These are phyloP conservation scores for Tulasnella sp. DNA, from an alignment of 768 basidiomycete species.

Conservation along the genomic window DNA sequence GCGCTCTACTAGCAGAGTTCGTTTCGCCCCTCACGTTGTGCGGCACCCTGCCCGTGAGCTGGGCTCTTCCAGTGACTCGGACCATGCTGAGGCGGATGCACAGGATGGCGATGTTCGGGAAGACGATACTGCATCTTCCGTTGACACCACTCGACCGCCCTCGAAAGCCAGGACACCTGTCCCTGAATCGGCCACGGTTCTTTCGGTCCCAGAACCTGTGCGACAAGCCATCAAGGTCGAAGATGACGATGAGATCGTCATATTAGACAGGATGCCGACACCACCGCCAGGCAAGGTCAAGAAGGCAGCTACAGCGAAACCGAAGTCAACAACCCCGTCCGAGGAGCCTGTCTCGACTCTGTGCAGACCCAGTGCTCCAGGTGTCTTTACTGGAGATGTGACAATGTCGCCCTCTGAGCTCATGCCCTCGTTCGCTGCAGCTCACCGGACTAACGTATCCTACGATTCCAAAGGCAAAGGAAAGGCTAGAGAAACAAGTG, in stretches of 20 bases:
- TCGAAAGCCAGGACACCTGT: neutral
- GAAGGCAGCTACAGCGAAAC: neutral
- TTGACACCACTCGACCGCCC: neutral
- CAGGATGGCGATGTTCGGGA: neutral
- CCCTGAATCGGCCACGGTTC: neutral
- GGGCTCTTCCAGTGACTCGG: too few relatives aligned
- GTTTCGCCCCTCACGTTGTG: constrained; percentile 4
- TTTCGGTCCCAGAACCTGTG: neutral
- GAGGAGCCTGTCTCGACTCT: too few relatives aligned
- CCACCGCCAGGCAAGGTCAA: neutral
- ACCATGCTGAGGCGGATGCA: too few relatives aligned
- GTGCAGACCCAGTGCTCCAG: too few relatives aligned
- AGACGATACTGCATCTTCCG: neutral
- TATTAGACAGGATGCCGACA: constrained; percentile 5
- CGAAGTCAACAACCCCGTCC: too few relatives aligned
- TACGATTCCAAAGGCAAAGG: constrained; percentile 5
- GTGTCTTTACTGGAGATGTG: too few relatives aligned
- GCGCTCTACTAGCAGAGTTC: neutral
- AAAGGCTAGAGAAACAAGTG: neutral
- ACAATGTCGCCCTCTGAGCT: too few relatives aligned
- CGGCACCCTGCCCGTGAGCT: neutral
- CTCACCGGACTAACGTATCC: neutral
- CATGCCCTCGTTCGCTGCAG: neutral
- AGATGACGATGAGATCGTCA: constrained; percentile 9
- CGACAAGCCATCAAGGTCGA: neutral